Evolutionary conservation across 2,329 filamentous ascomycete species (phyloP).

Genomic region (Trichothecium roseum): DNA sequence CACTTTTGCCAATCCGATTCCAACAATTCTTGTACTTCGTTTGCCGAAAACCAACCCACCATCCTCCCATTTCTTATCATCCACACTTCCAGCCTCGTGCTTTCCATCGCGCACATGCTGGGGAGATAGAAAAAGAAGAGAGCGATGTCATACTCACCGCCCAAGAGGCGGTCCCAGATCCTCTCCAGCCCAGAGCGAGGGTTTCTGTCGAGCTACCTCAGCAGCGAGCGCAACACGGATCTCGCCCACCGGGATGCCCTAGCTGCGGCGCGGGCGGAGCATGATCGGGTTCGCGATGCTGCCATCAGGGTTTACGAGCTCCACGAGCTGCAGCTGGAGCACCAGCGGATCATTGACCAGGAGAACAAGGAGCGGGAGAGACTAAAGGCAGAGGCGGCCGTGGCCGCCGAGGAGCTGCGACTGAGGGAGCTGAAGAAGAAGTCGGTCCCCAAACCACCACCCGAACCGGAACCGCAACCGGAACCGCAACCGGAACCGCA

Average conservation of each 20-base stretch:
- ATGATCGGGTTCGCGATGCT: slow-evolving; percentile 50
- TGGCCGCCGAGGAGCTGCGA: slow-evolving; percentile 36
- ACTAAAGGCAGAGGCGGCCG: slow-evolving; percentile 29
- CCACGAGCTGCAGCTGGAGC: slow-evolving; percentile 34
- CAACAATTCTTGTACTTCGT: too few species aligned
- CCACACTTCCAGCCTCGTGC: background rate
- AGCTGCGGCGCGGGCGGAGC: slow-evolving; percentile 52
- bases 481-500: slow-evolving; percentile 4
- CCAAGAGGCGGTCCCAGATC: slow-evolving; percentile 23
- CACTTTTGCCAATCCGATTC: too few species aligned
- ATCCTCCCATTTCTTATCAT: background rate
- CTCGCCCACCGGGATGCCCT: slow-evolving; percentile 55
- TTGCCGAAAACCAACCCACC: too few species aligned
- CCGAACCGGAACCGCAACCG: slow-evolving; percentile 12
- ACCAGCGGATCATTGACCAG: slow-evolving; percentile 29
- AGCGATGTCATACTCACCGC: slow-evolving; percentile 22
- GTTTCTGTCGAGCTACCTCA: slow-evolving; percentile 50
- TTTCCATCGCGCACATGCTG: slow-evolving; percentile 25
- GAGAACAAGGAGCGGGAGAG: slow-evolving; percentile 37
- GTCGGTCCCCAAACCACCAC: slow-evolving; percentile 32
- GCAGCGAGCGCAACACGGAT: slow-evolving; percentile 51
- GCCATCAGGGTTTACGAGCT: slow-evolving; percentile 38
- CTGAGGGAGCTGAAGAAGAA: slow-evolving; percentile 36
- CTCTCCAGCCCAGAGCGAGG: slow-evolving; percentile 30
- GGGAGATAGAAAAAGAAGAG: too few species aligned